Evolutionary conservation across 768 basidiomycete genomes (phyloP), one percentile per base, ranked within the genome.

Genomic region (Phlebiopsis gigantea): DNA sequence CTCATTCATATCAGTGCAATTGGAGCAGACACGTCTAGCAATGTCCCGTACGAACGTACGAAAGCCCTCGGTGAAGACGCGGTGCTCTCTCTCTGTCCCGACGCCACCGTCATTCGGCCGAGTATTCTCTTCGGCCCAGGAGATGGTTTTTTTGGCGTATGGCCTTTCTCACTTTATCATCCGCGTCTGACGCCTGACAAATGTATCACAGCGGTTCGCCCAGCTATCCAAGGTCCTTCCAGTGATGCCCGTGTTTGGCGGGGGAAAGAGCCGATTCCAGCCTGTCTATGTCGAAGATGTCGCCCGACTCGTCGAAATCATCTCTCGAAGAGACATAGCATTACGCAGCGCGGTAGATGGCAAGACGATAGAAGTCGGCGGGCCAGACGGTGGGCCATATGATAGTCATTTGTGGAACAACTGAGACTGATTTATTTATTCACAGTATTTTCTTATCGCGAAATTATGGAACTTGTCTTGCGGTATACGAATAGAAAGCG

Each of bases 121-220:
- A 87, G 85, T 58, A 71, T 90, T 26, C 77, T 90, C 2, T 90
- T 90, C 68, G 89, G 88, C 2, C 86, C 84, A 0, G 87, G 84
- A 5, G 88, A 90, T 62, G 79, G 81, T 17, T 87, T 90, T 71
- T 90, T 90, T 68, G 81, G 79, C 57, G 88, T 88, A 53, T 53
- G 82, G 4, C 17, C 28, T 5, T 31, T 8, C 29, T 15, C 26
- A 30, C 28, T n/a, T 26, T 48, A n/a, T 17, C 26, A 26, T 47
- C 25, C 15, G 28, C 2, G 9, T 29, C 47, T 26, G 19, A 26
- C 14, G 45, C 30, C 7, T 48, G n/a, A 48, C 28, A 28, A 41
- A 48, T 12, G 48, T 52, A 19, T 24, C 29, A 14, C 60, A 88
- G 87, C 75, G 83, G 43, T 88, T 90, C 63, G 81, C 83, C 28